A percentile compares a stretch with the other conserved stretches of the same genome.
Evolutionary conservation across 169 alveolate genomes (phyloP).

Genomic region (Prorocentrum cordatum): DNA sequence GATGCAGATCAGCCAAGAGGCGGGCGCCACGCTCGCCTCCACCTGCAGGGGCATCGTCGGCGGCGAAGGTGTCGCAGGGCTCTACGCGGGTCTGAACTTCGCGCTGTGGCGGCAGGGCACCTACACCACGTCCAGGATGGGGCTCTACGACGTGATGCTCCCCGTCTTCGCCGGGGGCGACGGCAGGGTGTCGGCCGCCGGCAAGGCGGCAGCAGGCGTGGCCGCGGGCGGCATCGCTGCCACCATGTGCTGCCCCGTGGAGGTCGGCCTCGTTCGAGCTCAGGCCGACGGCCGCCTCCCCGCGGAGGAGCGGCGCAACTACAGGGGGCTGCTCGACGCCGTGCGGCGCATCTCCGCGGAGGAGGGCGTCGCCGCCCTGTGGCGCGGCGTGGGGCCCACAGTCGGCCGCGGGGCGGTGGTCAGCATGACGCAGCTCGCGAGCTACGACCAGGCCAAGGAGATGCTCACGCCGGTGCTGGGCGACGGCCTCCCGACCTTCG

Average conservation of each 20-base stretch:
- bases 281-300: background rate
- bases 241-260: background rate
- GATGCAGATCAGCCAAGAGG: background rate
- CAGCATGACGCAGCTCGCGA: background rate
- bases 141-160: background rate
- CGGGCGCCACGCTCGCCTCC: background rate
- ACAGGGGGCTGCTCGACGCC: background rate
- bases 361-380: background rate
- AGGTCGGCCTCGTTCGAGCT: background rate
- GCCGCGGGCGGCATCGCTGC: background rate
- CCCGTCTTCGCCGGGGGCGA: background rate
- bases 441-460: background rate
- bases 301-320: background rate
- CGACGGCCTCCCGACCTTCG: background rate
- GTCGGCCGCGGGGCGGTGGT: background rate
- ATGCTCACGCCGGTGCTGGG: background rate
- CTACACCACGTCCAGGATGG: background rate
- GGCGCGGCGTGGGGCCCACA: background rate
- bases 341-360: background rate
- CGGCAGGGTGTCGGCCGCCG: background rate
- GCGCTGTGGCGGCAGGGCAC: background rate
- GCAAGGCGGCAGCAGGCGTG: background rate
- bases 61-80: background rate
- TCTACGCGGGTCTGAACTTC: background rate
- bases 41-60: background rate